Percentiles rank a stretch among this genome's conserved stretches.
phyloP scores from a whole-genome alignment of 2,329 filamentous ascomycete genomes.

The Fusarium bactridioides region DNA sequence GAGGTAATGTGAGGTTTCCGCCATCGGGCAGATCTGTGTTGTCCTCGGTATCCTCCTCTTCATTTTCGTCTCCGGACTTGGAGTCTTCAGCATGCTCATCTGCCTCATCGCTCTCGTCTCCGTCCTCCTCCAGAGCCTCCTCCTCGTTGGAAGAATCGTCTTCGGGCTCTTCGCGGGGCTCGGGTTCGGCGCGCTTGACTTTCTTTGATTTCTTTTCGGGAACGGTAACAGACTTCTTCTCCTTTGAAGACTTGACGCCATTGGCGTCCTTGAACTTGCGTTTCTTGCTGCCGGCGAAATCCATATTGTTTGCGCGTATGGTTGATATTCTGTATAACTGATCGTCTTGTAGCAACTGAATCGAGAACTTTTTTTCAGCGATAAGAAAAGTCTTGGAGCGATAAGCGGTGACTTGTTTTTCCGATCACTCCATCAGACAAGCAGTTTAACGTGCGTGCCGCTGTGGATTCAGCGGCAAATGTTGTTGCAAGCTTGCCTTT shows the following conservation, averaged over 20 bases:
- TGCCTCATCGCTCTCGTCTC: conserved; percentile 39
- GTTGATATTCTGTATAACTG: conserved; percentile 12
- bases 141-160: conserved; percentile 39
- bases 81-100: conserved; percentile 44
- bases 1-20: conserved; percentile 58
- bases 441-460: neutral
- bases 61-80: conserved; percentile 39
- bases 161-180: conserved; percentile 40
- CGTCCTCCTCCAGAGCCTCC: conserved; percentile 41
- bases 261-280: conserved; percentile 52
- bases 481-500: conserved; percentile 25
- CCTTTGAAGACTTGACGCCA: conserved; percentile 39
- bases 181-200: conserved; percentile 47
- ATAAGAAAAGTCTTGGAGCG: conserved; percentile 36
- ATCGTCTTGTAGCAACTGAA: conserved; percentile 19
- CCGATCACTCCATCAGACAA: neutral
- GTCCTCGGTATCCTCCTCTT: conserved; percentile 39
- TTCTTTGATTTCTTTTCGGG: conserved; percentile 53
- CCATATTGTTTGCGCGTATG: conserved; percentile 43
- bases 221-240: conserved; percentile 36
- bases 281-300: conserved; percentile 53
- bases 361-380: conserved; percentile 41
- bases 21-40: conserved; percentile 50
- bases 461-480: conserved; percentile 36
- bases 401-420: conserved; percentile 36